Evolutionary conservation across 345 rosid genomes (phyloP).

Genomic region (Pugionium cornutum): DNA sequence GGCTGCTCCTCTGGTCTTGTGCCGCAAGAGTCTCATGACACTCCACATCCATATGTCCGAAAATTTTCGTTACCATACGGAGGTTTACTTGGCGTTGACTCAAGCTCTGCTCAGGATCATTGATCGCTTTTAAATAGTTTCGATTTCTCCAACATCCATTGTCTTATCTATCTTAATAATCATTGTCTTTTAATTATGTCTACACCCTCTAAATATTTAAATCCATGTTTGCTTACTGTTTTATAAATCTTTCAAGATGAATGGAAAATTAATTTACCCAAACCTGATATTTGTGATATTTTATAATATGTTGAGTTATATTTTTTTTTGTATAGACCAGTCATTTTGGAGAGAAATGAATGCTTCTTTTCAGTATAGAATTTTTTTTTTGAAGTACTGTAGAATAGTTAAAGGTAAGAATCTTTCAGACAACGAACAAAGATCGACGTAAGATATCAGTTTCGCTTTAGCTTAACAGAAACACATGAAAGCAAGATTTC

Average conservation of each 20-base stretch:
- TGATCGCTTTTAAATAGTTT: constrained; percentile 35
- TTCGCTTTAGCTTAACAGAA: constrained; percentile 40
- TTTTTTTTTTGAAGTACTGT: neutral
- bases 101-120: constrained; percentile 36
- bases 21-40: constrained; percentile 13
- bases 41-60: constrained; percentile 22
- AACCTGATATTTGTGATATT: neutral
- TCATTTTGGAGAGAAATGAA: neutral
- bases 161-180: neutral
- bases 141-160: neutral
- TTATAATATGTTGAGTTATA: neutral
- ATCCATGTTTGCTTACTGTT: neutral
- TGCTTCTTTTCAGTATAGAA: constrained; percentile 7
- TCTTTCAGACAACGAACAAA: constrained; percentile 34
- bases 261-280: too few relatives aligned
- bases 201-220: neutral
- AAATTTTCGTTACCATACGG: constrained; percentile 13
- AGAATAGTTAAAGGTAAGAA: constrained; percentile 32
- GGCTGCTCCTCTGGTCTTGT: constrained; percentile 21
- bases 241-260: too few relatives aligned
- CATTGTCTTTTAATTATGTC: neutral
- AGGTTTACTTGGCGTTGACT: constrained; percentile 38
- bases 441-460: constrained; percentile 44
- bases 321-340: constrained; percentile 18
- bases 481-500: constrained; percentile 37